Evolutionary conservation across 2,329 filamentous ascomycete genomes (phyloP).

Genomic region (Sarocladium oryzae): DNA sequence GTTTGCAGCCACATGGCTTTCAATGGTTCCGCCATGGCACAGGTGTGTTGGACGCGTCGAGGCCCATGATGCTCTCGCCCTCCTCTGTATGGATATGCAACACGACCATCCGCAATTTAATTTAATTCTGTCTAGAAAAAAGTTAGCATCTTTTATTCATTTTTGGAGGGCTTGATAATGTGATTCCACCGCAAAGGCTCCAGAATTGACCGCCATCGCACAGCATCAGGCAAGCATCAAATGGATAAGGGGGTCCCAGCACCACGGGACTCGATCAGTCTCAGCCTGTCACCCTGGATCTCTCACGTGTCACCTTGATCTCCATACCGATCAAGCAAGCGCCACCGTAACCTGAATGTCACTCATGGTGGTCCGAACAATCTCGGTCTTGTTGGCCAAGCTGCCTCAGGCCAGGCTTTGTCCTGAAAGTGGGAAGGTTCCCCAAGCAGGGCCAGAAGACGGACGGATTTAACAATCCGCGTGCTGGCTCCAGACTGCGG

Average conservation of each 20-base stretch:
- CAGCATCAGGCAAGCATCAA: background rate
- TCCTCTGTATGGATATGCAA: no score
- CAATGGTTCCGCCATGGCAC: no score
- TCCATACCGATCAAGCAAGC: background rate
- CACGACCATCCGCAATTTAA: no score
- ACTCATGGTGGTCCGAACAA: constrained; percentile 1
- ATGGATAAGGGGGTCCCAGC: background rate
- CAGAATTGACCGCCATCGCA: background rate
- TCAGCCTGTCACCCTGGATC: constrained; percentile 4
- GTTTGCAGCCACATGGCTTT: background rate
- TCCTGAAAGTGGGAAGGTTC: no score
- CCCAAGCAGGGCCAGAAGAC: no score
- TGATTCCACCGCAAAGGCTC: no score
- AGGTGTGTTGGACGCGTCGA: no score
- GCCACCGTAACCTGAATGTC: constrained; percentile 1
- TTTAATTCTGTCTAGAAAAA: no score
- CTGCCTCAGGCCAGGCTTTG: background rate
- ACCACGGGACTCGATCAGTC: background rate
- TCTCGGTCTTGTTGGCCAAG: background rate
- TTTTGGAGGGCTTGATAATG: no score
- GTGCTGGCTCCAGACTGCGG: background rate
- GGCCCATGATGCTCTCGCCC: constrained; percentile 1
- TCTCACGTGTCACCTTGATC: constrained; percentile 2
- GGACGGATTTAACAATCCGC: background rate
- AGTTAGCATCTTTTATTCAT: no score